phyloP scores from a whole-genome alignment of 2,329 filamentous ascomycete genomes.

The Fusarium vanettenii region DNA sequence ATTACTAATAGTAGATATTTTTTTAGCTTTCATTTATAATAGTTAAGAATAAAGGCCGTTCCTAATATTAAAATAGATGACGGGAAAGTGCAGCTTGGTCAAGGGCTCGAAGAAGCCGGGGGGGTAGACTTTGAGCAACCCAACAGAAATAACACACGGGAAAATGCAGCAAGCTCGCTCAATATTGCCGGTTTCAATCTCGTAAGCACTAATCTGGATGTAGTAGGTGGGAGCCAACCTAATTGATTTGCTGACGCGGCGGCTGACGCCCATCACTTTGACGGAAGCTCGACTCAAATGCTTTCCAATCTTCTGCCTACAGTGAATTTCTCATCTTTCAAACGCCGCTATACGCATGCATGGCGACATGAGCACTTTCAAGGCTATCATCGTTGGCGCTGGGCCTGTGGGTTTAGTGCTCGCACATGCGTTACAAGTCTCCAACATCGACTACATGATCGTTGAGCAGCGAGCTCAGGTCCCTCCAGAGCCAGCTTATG shows the following conservation, averaged over 20 bases:
- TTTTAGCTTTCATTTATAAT: too few species aligned
- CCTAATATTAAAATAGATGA: too few species aligned
- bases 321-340: not conserved
- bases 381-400: constrained; percentile 22
- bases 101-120: too few species aligned
- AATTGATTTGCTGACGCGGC: not conserved
- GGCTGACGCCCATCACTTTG: not conserved
- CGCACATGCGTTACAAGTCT: constrained; percentile 15
- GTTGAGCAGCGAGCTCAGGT: constrained; percentile 24
- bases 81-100: too few species aligned
- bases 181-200: not conserved
- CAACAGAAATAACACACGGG: too few species aligned
- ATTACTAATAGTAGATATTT: too few species aligned
- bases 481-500: constrained; percentile 19
- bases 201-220: not conserved
- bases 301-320: not conserved
- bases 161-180: not conserved
- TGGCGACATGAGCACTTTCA: constrained; percentile 10
- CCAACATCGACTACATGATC: constrained; percentile 15
- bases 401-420: constrained; percentile 18
- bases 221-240: not conserved
- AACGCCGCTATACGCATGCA: not conserved
- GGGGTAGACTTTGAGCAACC: too few species aligned
- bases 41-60: too few species aligned
- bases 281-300: not conserved